Conservation (phyloP, 148 eudicot genomes). For the Fagopyrum esculentum region DNA sequence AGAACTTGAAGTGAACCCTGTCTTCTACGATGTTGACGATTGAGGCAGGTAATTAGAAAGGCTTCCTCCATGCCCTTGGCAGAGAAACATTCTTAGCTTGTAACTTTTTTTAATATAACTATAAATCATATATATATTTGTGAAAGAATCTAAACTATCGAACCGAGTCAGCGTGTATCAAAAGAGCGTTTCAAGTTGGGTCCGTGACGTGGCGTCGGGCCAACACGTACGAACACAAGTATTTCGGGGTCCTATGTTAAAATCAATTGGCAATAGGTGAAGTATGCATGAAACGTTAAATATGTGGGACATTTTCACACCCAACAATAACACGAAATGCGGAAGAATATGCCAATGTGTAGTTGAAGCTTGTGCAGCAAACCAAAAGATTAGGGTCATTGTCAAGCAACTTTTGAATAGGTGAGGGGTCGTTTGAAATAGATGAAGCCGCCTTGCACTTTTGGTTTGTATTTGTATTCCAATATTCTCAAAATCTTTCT, state of each 20-base stretch:
- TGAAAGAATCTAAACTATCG: neutral
- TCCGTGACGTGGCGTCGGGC: too few relatives aligned
- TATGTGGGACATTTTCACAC: neutral
- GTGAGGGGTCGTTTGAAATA: neutral
- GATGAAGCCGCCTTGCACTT: neutral
- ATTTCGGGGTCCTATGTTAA: too few relatives aligned
- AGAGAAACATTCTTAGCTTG: neutral
- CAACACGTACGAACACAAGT: too few relatives aligned
- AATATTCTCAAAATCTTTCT: neutral
- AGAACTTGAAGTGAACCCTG: slow-evolving; percentile 44
- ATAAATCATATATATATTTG: neutral
- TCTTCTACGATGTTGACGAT: slow-evolving; percentile 6
- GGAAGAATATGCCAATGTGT: neutral
- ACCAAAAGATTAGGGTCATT: neutral
- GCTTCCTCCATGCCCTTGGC: neutral
- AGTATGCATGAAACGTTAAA: too few relatives aligned
- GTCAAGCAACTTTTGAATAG: neutral
- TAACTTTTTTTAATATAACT: neutral
- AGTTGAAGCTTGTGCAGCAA: neutral
- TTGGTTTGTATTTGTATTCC: too few relatives aligned
- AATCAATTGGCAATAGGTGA: too few relatives aligned
- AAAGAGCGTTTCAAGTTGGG: too few relatives aligned
- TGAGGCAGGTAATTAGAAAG: neutral
- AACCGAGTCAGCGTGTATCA: neutral
- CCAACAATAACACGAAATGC: neutral